Percentiles rank a stretch among this genome's conserved stretches.
These are phyloP conservation scores for Zygosaccharomyces pseudobailii DNA, from an alignment of 1,139 yeast species.

Conservation along the genomic window DNA sequence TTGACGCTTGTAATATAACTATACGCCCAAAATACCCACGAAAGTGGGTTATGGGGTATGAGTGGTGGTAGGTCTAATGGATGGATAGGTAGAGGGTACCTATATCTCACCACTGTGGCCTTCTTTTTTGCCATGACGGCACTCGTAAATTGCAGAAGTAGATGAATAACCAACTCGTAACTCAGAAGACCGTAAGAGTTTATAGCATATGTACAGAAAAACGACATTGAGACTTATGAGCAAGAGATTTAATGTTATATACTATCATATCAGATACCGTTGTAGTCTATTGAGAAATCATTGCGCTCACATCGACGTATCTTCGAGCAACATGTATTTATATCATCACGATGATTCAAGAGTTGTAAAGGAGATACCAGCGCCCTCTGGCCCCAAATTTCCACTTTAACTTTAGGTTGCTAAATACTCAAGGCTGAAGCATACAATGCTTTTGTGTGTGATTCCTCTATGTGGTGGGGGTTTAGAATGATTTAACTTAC, in stretches of 20 bases:
- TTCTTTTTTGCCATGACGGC: constrained; percentile 32
- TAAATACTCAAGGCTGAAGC: too few relatives aligned
- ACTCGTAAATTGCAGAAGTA: neutral
- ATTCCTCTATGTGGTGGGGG: too few relatives aligned
- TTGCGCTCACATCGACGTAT: constrained; percentile 63
- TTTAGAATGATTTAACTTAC: too few relatives aligned
- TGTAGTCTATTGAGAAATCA: constrained; percentile 94
- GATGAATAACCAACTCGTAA: neutral
- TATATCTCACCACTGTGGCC: constrained; percentile 32
- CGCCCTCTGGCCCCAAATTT: neutral
- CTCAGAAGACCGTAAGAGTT: too few relatives aligned
- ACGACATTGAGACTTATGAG: too few relatives aligned
- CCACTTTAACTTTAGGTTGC: neutral
- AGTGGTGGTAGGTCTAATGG: constrained; percentile 43
- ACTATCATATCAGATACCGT: constrained; percentile 99
- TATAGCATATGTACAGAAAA: too few relatives aligned
- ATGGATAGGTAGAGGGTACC: constrained; percentile 39
- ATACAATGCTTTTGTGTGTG: too few relatives aligned
- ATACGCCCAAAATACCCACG: constrained; percentile 48
- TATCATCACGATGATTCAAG: constrained; percentile 42
- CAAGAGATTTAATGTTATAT: neutral
- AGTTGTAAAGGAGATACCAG: neutral
- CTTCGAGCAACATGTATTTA: constrained; percentile 49
- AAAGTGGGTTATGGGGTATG: constrained; percentile 53
- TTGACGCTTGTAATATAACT: constrained; percentile 32